Evolutionary conservation across 176 grass and related monocot species (phyloP).

Genomic region (Eremochloa ophiuroides): DNA sequence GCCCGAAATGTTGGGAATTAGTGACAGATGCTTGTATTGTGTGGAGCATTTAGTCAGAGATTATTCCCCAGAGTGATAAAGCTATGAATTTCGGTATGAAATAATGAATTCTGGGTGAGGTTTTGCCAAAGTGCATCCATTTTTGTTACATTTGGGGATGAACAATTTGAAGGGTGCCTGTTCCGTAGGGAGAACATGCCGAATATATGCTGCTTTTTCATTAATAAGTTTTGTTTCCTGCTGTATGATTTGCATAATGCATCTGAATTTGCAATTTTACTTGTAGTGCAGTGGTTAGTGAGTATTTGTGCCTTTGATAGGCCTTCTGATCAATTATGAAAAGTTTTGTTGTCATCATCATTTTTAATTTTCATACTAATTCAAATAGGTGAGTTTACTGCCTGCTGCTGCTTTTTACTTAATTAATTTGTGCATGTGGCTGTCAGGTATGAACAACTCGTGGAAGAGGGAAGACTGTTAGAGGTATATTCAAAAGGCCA

Average conservation of each 20-base stretch:
- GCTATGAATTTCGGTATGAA: neutral
- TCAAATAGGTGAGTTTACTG: neutral
- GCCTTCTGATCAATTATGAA: neutral
- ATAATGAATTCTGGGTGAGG: neutral
- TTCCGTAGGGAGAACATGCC: neutral
- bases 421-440: conserved; percentile 5
- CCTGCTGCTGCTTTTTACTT: too few species aligned
- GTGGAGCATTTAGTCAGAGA: neutral
- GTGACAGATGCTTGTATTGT: neutral
- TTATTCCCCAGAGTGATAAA: neutral
- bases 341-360: neutral
- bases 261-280: neutral
- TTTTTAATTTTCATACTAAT: neutral
- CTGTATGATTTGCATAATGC: neutral
- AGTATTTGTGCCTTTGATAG: neutral
- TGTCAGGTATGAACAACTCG: conserved; percentile 90
- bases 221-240: neutral
- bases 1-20: neutral
- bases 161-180: neutral
- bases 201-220: neutral
- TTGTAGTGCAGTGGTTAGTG: neutral
- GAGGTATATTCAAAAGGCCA: conserved; percentile 50
- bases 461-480: conserved; percentile 82
- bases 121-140: neutral
- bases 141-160: neutral